Base-by-base conservation (phyloP, 1,284 basidiomycete genomes). In the Moniliella sp. region DNA sequence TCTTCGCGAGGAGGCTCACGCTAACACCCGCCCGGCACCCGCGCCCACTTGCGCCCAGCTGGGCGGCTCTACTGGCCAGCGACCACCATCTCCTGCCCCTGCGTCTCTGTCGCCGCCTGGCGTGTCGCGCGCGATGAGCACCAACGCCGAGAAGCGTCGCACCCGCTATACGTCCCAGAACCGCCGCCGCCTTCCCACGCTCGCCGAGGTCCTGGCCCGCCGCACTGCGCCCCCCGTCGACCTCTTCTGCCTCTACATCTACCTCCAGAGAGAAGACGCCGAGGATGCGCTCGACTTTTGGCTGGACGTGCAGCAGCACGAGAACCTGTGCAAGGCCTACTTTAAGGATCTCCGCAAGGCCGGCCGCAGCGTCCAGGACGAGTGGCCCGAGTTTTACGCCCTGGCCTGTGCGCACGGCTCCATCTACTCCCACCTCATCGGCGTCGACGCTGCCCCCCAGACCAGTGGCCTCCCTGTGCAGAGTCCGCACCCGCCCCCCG, bases 261-360 rank as follows among this genome's bases (percentile, higher is more conserved):
- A 45, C 39, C 30, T 56, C 15, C 47, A 94, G 60, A 73, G 84
- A 25, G 84, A 93, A 64, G 76, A 79, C 18, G 75, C 81, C 34
- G 86, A 93, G 60, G 86, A 94, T 59, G 78, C 86, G 26, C 67
- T 97, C 31, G 88, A 94, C 62, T 97, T 97, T 52, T 97, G 86
- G 86, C 73, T 97, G 18, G 88, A 97, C 57, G 88, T 94, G 2
- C 83, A 93, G 53, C 88, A 94, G 65, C 88, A 97, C 61, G 91
- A 94, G 65, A 93, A 93, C 59, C 72, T 97, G 27, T 97, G 86
- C 64, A 72, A 84, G 38, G 88, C 86, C 4, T 94, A 93, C 64
- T 93, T 97, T 72, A 91, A 93, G 67, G 88, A 94, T 61, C 71
- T 97, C 39, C 75, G 80, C 53, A 83, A 86, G 64, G 83, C 82